Evolutionary conservation across 2,329 filamentous ascomycete genomes (phyloP).

Genomic region (Fusarium devonianum): DNA sequence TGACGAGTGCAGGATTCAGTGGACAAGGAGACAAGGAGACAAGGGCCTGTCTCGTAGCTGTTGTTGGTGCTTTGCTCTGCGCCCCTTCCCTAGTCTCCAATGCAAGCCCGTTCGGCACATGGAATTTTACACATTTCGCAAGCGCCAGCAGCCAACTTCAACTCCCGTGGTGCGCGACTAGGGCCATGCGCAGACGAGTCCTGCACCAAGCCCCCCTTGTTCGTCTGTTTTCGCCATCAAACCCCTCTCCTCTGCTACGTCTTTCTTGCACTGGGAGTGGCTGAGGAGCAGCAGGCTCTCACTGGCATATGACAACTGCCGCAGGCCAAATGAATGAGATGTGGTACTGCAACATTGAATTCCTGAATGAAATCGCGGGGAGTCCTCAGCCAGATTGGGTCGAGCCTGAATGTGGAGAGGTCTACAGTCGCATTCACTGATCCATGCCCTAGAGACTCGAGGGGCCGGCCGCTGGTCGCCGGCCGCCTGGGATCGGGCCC

Average conservation of each 20-base stretch:
- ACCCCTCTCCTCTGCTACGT: slow-evolving; percentile 24
- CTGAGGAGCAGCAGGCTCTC: slow-evolving; percentile 24
- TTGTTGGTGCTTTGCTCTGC: slow-evolving; percentile 19
- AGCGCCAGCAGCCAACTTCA: slow-evolving; percentile 20
- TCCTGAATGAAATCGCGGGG: slow-evolving; percentile 7
- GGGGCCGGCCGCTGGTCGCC: slow-evolving; percentile 19
- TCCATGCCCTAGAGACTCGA: slow-evolving; percentile 24
- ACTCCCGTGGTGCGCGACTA: slow-evolving; percentile 34
- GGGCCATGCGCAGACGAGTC: slow-evolving; percentile 7
- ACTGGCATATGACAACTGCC: slow-evolving; percentile 27
- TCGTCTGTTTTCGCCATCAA: slow-evolving; percentile 17
- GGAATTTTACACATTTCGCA: slow-evolving; percentile 25
- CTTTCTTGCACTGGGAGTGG: slow-evolving; percentile 35
- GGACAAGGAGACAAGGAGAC: background rate
- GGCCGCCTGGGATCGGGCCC: slow-evolving; percentile 28
- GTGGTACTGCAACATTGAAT: slow-evolving; percentile 13
- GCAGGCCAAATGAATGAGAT: slow-evolving; percentile 6
- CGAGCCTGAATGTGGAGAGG: slow-evolving; percentile 25
- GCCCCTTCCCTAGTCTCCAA: slow-evolving; percentile 23
- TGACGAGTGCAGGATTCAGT: slow-evolving; percentile 23
- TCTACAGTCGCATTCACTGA: slow-evolving; percentile 13
- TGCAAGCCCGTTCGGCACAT: slow-evolving; percentile 39
- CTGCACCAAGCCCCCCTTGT: slow-evolving; percentile 26
- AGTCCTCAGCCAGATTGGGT: slow-evolving; percentile 11
- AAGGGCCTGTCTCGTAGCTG: slow-evolving; percentile 15